Evolutionary conservation across 345 rosid species (phyloP).

Genomic region (Corymbia maculata): DNA sequence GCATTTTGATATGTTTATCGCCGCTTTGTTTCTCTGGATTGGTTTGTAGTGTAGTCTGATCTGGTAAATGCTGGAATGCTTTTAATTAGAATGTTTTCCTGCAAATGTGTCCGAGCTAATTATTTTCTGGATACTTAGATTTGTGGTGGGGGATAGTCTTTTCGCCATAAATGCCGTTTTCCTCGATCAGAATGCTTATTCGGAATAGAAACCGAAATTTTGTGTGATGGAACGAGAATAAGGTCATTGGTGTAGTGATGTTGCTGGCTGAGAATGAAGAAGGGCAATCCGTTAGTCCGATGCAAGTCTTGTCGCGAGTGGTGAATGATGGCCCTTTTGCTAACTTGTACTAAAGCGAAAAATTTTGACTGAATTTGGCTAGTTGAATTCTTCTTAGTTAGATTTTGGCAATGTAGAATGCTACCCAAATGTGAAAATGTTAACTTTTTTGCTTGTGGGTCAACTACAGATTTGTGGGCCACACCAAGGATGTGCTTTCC

Average conservation of each 20-base stretch:
- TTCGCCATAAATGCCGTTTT: background rate
- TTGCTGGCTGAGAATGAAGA: background rate
- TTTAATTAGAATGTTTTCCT: background rate
- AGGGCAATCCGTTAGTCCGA: background rate
- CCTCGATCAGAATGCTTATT: background rate
- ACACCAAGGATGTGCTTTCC: constrained; percentile 41
- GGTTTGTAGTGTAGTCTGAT: background rate
- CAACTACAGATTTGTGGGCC: constrained; percentile 20
- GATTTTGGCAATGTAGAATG: background rate
- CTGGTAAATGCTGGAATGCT: background rate
- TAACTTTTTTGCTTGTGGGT: background rate
- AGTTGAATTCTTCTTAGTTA: background rate
- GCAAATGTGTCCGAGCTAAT: background rate
- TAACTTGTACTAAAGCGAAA: background rate
- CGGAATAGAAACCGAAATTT: background rate
- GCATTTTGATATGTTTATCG: background rate
- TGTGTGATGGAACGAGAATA: background rate
- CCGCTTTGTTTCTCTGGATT: background rate
- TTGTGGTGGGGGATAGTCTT: background rate
- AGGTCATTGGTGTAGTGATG: background rate
- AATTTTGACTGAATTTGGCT: background rate
- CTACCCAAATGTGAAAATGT: background rate
- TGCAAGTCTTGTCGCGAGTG: background rate
- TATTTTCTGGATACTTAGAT: background rate
- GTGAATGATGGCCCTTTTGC: background rate